Percentiles rank a stretch among this genome's conserved stretches.
Evolutionary conservation across 192 early-diverging fungal genomes (phyloP).

Genomic region (Backusella tuberculispora): DNA sequence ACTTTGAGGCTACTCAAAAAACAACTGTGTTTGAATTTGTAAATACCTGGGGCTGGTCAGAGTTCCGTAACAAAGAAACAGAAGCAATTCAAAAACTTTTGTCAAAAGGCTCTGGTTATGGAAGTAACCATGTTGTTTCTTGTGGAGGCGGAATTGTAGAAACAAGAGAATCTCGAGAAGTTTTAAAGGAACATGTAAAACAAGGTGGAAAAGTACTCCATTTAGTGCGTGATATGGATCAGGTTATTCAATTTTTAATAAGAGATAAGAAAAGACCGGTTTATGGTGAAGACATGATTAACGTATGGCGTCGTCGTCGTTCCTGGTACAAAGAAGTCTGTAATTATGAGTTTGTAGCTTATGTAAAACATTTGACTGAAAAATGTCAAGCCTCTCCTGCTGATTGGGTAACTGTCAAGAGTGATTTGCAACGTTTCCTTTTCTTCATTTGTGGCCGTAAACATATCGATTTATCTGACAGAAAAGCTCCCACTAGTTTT

Average conservation of each 20-base stretch:
- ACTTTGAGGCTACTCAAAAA: slow-evolving; percentile 72
- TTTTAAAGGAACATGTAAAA: slow-evolving; percentile 64
- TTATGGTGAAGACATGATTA: slow-evolving; percentile 77
- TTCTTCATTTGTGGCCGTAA: slow-evolving; percentile 59
- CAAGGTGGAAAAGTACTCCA: slow-evolving; percentile 77
- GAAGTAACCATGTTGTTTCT: slow-evolving; percentile 73
- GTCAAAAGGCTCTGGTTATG: slow-evolving; percentile 44
- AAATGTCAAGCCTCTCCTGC: slow-evolving; percentile 48
- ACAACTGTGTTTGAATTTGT: slow-evolving; percentile 84
- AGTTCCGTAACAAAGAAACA: slow-evolving; percentile 83
- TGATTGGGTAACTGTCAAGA: slow-evolving; percentile 73
- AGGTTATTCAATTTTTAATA: slow-evolving; percentile 78
- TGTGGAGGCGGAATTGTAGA: slow-evolving; percentile 98
- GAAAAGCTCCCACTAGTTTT: slow-evolving; percentile 70
- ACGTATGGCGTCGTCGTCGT: slow-evolving; percentile 79
- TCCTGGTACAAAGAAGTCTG: slow-evolving; percentile 79
- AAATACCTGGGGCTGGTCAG: slow-evolving; percentile 77
- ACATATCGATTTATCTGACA: slow-evolving; percentile 31
- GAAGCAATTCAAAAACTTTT: slow-evolving; percentile 69
- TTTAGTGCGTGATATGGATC: slow-evolving; percentile 77
- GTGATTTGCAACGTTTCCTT: slow-evolving; percentile 75
- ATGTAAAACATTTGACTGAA: slow-evolving; percentile 36
- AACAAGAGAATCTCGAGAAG: slow-evolving; percentile 61
- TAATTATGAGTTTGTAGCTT: slow-evolving; percentile 79
- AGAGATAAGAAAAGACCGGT: slow-evolving; percentile 83